Conservation (phyloP, 75 land plant genomes). For the Cupressus sempervirens region DNA sequence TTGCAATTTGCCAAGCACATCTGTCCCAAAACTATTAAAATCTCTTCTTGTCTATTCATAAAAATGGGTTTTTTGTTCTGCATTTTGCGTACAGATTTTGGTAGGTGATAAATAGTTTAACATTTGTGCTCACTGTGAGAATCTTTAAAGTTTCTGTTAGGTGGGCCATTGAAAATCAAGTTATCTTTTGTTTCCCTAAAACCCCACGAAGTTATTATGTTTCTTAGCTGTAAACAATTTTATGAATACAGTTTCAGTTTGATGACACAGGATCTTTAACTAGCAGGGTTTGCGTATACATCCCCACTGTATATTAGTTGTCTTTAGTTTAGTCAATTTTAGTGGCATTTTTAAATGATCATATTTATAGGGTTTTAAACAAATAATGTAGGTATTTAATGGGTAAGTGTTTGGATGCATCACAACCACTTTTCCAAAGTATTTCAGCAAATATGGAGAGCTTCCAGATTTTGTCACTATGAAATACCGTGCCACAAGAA, state of each 20-base stretch:
- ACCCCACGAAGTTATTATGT: not conserved
- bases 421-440: constrained; percentile 20
- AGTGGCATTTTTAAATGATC: not conserved
- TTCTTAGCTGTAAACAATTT: not conserved
- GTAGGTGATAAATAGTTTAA: no score
- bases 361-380: not conserved
- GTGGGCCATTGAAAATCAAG: no score
- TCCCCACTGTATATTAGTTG: not conserved
- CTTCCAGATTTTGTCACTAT: constrained; percentile 53
- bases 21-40: no score
- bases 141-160: no score
- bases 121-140: no score
- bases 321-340: not conserved
- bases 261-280: not conserved
- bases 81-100: no score
- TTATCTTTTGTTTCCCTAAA: no score
- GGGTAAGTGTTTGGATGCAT: constrained; percentile 17
- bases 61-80: no score
- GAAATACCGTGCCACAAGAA: constrained; percentile 44
- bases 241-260: not conserved
- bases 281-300: not conserved
- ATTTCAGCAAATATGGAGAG: constrained; percentile 62
- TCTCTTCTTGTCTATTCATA: no score
- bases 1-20: no score
- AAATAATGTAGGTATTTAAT: not conserved